These are phyloP conservation scores for Metschnikowia bowlesiae DNA, from an alignment of 805 yeast genomes.

Conservation along the genomic window DNA sequence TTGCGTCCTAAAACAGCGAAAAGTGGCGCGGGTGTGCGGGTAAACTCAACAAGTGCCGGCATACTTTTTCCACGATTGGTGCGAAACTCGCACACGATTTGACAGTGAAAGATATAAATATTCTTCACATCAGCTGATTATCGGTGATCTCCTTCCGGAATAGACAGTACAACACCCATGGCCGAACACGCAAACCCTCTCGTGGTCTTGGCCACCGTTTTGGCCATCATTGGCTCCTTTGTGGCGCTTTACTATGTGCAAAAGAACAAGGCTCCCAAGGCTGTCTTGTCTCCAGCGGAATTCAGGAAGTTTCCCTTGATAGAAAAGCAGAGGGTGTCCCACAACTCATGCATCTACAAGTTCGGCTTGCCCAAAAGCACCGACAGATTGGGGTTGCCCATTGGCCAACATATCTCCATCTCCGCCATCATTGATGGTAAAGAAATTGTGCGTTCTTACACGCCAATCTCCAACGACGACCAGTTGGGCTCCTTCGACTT, in stretches of 20 bases:
- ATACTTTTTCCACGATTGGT: background rate
- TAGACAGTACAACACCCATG: constrained; percentile 10
- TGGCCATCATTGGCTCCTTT: constrained; percentile 31
- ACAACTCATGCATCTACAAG: constrained; percentile 78
- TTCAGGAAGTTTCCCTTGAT: constrained; percentile 78
- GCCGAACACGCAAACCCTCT: constrained; percentile 39
- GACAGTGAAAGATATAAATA: background rate
- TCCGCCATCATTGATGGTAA: constrained; percentile 73
- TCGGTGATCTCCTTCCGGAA: background rate
- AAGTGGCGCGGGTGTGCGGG: constrained; percentile 1
- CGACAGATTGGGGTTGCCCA: constrained; percentile 80
- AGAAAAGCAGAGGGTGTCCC: constrained; percentile 68
- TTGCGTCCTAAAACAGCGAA: background rate
- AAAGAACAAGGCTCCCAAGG: constrained; percentile 34
- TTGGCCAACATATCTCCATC: constrained; percentile 89
- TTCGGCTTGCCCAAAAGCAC: constrained; percentile 74
- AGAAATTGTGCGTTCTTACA: constrained; percentile 80
- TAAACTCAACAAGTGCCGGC: background rate
- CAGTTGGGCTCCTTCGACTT: constrained; percentile 80
- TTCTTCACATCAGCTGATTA: background rate
- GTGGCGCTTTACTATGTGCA: constrained; percentile 32
- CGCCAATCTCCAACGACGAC: constrained; percentile 81
- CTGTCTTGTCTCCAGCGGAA: constrained; percentile 59
- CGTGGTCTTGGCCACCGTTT: constrained; percentile 36
- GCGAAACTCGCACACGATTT: constrained; percentile 4